Evolutionary conservation across 2,329 filamentous ascomycete species (phyloP), one percentile per base, ranked within the genome.

Genomic region (Colletotrichum musicola): DNA sequence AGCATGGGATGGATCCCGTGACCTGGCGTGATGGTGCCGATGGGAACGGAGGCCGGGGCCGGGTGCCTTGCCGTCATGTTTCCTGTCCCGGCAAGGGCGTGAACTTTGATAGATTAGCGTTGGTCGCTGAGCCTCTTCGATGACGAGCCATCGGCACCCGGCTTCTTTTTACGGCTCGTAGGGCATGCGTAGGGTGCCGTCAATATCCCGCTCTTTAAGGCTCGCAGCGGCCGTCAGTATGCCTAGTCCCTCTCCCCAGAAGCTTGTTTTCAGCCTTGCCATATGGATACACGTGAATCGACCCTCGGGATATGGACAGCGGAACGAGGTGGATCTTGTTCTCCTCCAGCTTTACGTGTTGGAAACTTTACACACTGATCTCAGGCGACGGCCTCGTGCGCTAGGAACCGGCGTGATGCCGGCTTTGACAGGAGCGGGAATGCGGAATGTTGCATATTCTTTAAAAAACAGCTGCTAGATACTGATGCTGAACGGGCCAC

Each of bases 301-400:
- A 18, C 22, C 22, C 22, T 50, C 56, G 44, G 56, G 18, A 59
- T 27, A 50, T 22, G 12, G 57, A 27, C 57, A 60, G 42, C 22
- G 30, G 30, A 35, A 30, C n/a, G 4, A 30, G 27, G 55, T 27
- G 16, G 25, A 47, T 20, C 16, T 47, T 9, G 44, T 30, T n/a
- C 40, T 46, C 16, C 20, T 46, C 16, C 27, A 44, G 20, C 30
- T 35, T 9, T 10, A 35, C 7, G 30, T 35, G 7, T 10, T 25
- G 22, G 10, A 35, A 35, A 7, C 30, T 35, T 9, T 1, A 35
- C 2, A 35, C 18, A 27, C 12, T 27, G 30, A 27, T 6, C 22
- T 7, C 12, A 13, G 14, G 4, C 9, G 30, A 10, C 30, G 30
- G 30, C 7, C 30, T 35, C 30, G 30, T 35, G 30, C 30, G 9